phyloP scores from a whole-genome alignment of 805 yeast genomes.

The Barnettozyma pratensis region DNA sequence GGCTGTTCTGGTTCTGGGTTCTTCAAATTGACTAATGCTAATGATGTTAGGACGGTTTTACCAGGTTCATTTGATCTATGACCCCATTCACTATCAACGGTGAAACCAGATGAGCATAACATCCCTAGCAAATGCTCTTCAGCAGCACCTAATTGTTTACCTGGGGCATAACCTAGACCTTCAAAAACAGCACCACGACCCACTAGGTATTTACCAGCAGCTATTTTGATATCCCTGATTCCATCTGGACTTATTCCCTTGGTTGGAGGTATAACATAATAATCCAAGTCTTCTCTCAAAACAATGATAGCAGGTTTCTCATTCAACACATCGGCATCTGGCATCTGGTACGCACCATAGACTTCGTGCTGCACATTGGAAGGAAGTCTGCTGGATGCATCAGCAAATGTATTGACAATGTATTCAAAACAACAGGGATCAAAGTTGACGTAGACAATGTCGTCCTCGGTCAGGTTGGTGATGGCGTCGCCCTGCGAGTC shows the following conservation, averaged over 20 bases:
- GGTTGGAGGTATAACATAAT: constrained; percentile 79
- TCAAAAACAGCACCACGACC: constrained; percentile 60
- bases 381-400: constrained; percentile 58
- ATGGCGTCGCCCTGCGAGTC: constrained; percentile 75
- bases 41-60: constrained; percentile 80
- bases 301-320: constrained; percentile 89
- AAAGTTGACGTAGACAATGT: constrained; percentile 77
- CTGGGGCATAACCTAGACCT: constrained; percentile 64
- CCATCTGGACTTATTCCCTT: constrained; percentile 50
- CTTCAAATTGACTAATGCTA: constrained; percentile 63
- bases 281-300: constrained; percentile 89
- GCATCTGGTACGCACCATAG: constrained; percentile 31
- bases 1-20: constrained; percentile 25
- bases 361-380: constrained; percentile 34
- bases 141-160: constrained; percentile 70
- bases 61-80: constrained; percentile 82
- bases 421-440: constrained; percentile 84
- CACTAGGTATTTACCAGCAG: constrained; percentile 65
- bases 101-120: constrained; percentile 88
- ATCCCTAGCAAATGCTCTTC: constrained; percentile 92
- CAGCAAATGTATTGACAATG: constrained; percentile 65
- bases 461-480: constrained; percentile 72
- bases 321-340: constrained; percentile 61
- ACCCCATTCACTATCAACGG: constrained; percentile 72
- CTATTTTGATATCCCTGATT: constrained; percentile 62